Percentiles rank a stretch among this genome's conserved stretches.
Evolutionary conservation across 2,329 filamentous ascomycete genomes (phyloP).

Genomic region (Paradendryphiella salina): DNA sequence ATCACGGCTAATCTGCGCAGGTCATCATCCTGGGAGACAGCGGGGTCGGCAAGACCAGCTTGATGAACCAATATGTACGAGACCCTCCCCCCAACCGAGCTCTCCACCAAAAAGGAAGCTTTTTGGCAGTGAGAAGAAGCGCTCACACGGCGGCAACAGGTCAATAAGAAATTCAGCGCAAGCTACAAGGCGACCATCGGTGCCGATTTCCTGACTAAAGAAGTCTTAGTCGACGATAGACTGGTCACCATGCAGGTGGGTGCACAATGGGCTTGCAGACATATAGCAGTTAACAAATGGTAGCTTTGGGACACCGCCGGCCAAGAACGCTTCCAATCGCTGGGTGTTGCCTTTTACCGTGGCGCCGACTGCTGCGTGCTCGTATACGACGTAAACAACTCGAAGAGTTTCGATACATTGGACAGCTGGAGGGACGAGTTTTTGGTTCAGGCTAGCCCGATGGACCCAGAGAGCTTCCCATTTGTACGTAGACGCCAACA

Average conservation of each 20-base stretch:
- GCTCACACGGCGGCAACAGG: slow-evolving; percentile 58
- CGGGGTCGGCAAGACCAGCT: slow-evolving; percentile 97
- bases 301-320: slow-evolving; percentile 98
- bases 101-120: background rate
- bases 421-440: slow-evolving; percentile 99
- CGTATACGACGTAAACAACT: slow-evolving; percentile 98
- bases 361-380: slow-evolving; percentile 97
- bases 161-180: slow-evolving; percentile 99
- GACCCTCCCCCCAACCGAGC: slow-evolving; percentile 6
- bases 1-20: slow-evolving; percentile 53
- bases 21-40: slow-evolving; percentile 99
- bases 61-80: slow-evolving; percentile 99
- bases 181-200: slow-evolving; percentile 99
- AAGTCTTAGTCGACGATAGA: slow-evolving; percentile 94
- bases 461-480: slow-evolving; percentile 95
- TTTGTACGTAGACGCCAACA: slow-evolving; percentile 67
- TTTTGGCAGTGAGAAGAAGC: background rate
- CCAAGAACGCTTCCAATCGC: slow-evolving; percentile 94
- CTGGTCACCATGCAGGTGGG: slow-evolving; percentile 96
- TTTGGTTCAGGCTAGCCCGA: slow-evolving; percentile 91
- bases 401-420: slow-evolving; percentile 97
- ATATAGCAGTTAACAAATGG: slow-evolving; percentile 23
- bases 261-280: slow-evolving; percentile 9
- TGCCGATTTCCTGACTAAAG: slow-evolving; percentile 96
- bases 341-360: slow-evolving; percentile 96